phyloP scores from a whole-genome alignment of 2,329 filamentous ascomycete species.

The Delphinella strobiligena region DNA sequence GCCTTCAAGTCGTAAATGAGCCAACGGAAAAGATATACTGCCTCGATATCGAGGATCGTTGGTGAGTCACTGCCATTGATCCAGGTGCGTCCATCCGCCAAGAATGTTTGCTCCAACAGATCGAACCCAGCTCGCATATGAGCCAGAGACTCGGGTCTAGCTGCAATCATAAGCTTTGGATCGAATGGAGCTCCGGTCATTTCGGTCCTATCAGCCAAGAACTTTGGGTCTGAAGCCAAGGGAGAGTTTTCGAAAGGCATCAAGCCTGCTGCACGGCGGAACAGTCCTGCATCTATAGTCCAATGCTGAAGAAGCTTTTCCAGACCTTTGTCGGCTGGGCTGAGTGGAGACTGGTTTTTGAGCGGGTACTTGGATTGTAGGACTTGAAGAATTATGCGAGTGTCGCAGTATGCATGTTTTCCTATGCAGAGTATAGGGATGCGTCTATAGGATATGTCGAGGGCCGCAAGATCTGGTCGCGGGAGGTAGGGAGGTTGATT shows the following conservation, averaged over 20 bases:
- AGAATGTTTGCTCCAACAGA: constrained; percentile 45
- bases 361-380: constrained; percentile 39
- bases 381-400: constrained; percentile 53
- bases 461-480: constrained; percentile 48
- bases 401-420: constrained; percentile 57
- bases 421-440: constrained; percentile 58
- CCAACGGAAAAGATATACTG: background rate
- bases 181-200: constrained; percentile 32
- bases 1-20: constrained; percentile 1
- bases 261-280: constrained; percentile 39
- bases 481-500: constrained; percentile 57
- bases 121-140: constrained; percentile 43
- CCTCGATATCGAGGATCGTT: constrained; percentile 53
- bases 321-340: constrained; percentile 29
- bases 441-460: constrained; percentile 56
- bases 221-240: constrained; percentile 44
- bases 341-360: constrained; percentile 17
- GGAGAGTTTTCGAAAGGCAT: constrained; percentile 43
- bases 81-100: constrained; percentile 56
- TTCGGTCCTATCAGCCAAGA: constrained; percentile 43
- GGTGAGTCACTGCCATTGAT: constrained; percentile 42
- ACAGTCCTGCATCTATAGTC: constrained; percentile 46
- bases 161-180: constrained; percentile 25
- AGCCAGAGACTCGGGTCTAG: constrained; percentile 44
- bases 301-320: constrained; percentile 45